Percentiles rank a stretch among this genome's conserved stretches.
Evolutionary conservation across 78 protist species (phyloP).

Genomic region (Paulinella micropora): DNA sequence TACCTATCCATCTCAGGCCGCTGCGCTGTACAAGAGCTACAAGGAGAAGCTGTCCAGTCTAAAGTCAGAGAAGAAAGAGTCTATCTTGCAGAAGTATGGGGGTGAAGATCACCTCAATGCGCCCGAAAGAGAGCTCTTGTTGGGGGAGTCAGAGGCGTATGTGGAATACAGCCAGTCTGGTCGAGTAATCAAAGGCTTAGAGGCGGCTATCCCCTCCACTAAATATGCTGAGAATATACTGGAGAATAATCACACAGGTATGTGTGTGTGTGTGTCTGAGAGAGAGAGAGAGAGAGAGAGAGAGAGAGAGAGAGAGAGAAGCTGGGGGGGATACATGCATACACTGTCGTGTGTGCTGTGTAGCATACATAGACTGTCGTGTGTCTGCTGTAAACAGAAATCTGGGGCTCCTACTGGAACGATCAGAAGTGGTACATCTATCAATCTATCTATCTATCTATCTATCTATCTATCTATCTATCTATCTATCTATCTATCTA

Average conservation of each 20-base stretch:
- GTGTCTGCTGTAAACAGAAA: too few relatives aligned
- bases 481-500: too few relatives aligned
- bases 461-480: too few relatives aligned
- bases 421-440: not conserved
- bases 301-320: too few relatives aligned
- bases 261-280: slow-evolving; percentile 87
- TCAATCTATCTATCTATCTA: too few relatives aligned
- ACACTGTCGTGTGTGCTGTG: too few relatives aligned
- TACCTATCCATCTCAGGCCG: too few relatives aligned
- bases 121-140: slow-evolving; percentile 29
- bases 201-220: slow-evolving; percentile 18
- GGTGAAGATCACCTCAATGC: slow-evolving; percentile 57
- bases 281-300: too few relatives aligned
- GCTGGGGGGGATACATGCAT: too few relatives aligned
- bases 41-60: slow-evolving; percentile 11
- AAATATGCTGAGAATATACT: slow-evolving; percentile 74
- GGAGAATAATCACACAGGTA: slow-evolving; percentile 58
- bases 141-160: slow-evolving; percentile 73
- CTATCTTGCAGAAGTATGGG: slow-evolving; percentile 67
- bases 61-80: too few relatives aligned
- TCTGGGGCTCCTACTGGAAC: not conserved
- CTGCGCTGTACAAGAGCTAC: slow-evolving; percentile 16
- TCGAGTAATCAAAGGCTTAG: slow-evolving; percentile 49
- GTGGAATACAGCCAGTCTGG: slow-evolving; percentile 73
- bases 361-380: too few relatives aligned